Base-by-base conservation (phyloP, 805 yeast genomes). In the Brettanomyces sp. region DNA sequence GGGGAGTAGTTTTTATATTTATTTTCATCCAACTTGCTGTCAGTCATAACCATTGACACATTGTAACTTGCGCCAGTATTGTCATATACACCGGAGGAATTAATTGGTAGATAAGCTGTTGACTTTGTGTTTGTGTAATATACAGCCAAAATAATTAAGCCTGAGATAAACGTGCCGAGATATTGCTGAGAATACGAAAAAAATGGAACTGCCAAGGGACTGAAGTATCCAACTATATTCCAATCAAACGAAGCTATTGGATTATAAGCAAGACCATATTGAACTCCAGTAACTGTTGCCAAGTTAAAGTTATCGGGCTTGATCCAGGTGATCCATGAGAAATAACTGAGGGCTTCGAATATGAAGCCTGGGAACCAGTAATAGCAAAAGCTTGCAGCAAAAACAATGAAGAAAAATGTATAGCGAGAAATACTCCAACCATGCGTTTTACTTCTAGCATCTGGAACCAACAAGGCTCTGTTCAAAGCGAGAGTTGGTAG, bases 281-380 rank as follows among this genome's bases (percentile, higher is more conserved):
- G 50, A 5, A 75, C 67, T 42, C 91, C 91, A 52, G 82, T 82
- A 14, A 83, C 65, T 55, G 78, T 83, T 53, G 79, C 80, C 21
- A 82, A 71, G n/a, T 72, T 70, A 44, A 74, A 74, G 56, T 78
- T 78, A 39, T 77, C 61, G n/a, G 77, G 77, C n/a, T 58, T 69
- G 41, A 79, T 79, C 88, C 89, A 82, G 21, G 82, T 69, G 38
- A 80, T 74, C 70, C 82, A 79, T 4, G 80, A 74, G 55, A 84
- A 79, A 52, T 69, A 67, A 2, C 84, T 73, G 49, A 83, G 63
- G 13, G 77, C 84, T 30, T 70, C 70, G 62, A 78, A 76, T 37
- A 82, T 63, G 57, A 66, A 80, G 39, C 75, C 80, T 13, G 86
- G 86, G 49, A 82, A 54, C 77, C 80, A 80, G 52, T 74, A 71